Conservation (phyloP, 371 early-diverging fungal genomes). For the Mortierella sp. region DNA sequence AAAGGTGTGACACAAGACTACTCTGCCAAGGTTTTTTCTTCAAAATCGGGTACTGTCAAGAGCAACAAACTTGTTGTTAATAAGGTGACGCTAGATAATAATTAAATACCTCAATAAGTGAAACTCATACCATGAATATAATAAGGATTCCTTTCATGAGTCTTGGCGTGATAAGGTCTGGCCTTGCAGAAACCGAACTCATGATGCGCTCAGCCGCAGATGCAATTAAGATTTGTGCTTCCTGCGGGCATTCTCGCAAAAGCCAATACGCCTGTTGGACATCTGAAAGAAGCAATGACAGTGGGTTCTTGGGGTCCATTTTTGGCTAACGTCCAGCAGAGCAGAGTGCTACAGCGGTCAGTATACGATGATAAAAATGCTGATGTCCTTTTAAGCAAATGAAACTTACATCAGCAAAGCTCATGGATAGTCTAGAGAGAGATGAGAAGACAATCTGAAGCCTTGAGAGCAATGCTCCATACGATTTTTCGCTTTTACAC, state of each 20-base stretch:
- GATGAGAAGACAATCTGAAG: conserved; percentile 51
- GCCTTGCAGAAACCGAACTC: conserved; percentile 50
- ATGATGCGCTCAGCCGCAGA: conserved; percentile 56
- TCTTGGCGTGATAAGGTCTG: conserved; percentile 48
- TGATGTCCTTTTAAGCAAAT: neutral
- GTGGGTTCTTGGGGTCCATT: conserved; percentile 39
- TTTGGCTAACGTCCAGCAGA: conserved; percentile 21
- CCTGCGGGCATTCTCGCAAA: conserved; percentile 45
- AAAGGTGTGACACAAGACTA: conserved; percentile 44
- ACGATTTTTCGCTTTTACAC: conserved; percentile 41
- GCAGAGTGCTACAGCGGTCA: neutral
- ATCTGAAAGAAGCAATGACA: conserved; percentile 44
- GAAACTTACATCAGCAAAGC: conserved; percentile 53
- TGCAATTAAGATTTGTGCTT: conserved; percentile 43
- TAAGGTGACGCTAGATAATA: neutral
- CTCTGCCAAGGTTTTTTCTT: conserved; percentile 53
- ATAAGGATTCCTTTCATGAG: conserved; percentile 55
- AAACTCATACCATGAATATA: conserved; percentile 49
- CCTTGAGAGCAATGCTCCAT: conserved; percentile 31
- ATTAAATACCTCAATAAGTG: neutral
- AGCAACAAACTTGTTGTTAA: neutral
- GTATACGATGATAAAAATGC: neutral
- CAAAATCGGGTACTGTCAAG: conserved; percentile 43
- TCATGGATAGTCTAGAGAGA: conserved; percentile 51
- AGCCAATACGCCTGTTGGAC: conserved; percentile 57